Conservation (phyloP, 352 stramenopile genomes). For the Saprolegnia parasitica region DNA sequence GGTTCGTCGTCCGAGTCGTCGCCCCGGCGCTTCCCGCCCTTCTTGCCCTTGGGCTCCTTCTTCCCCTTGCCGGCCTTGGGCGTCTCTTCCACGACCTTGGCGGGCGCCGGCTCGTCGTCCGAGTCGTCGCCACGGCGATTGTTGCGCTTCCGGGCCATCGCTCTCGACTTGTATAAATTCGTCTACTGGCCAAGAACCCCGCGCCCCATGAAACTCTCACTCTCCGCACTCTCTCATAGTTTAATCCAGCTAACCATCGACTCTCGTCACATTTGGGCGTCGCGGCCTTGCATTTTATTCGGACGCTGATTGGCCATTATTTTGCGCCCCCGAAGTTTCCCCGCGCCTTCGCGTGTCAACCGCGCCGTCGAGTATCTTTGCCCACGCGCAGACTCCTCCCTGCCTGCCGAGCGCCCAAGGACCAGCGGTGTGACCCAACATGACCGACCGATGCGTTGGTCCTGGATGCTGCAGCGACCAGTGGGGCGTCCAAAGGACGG, state of each 20-base stretch:
- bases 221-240: neutral
- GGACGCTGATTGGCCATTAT: neutral
- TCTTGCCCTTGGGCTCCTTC: slow-evolving; percentile 51
- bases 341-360: neutral
- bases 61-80: slow-evolving; percentile 28
- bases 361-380: too few species aligned
- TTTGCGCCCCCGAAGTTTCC: neutral
- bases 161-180: slow-evolving; percentile 18
- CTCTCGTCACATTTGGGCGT: neutral
- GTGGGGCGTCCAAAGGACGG: too few species aligned
- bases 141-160: slow-evolving; percentile 27
- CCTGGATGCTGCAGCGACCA: too few species aligned
- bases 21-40: slow-evolving; percentile 52
- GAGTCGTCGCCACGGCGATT: slow-evolving; percentile 28
- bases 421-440: too few species aligned
- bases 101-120: slow-evolving; percentile 20
- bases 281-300: neutral
- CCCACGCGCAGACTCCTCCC: too few species aligned
- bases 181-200: slow-evolving; percentile 2
- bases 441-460: too few species aligned
- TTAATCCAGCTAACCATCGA: neutral
- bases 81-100: slow-evolving; percentile 14
- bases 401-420: too few species aligned
- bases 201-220: neutral
- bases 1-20: slow-evolving; percentile 64